A percentile compares a stretch with the other conserved stretches of the same genome.
Evolutionary conservation across 1,284 basidiomycete genomes (phyloP).

Genomic region (Pyrrhoderma noxium): DNA sequence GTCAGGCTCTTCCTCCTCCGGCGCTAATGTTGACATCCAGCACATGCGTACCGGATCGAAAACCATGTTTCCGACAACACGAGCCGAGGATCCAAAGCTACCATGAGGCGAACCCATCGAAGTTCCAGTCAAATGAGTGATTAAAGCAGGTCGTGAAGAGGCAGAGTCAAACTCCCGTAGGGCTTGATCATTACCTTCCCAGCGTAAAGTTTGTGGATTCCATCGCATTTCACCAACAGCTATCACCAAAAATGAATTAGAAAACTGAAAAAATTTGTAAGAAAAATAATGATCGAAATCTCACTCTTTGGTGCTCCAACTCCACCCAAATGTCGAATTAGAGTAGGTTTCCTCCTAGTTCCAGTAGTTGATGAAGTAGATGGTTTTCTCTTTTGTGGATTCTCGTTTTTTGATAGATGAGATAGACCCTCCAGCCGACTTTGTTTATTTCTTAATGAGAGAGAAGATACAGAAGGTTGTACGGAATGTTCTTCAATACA

Average conservation of each 20-base stretch:
- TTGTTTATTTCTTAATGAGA: conserved; percentile 25
- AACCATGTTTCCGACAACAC: conserved; percentile 94
- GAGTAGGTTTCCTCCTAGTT: conserved; percentile 67
- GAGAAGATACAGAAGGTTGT: conserved; percentile 31
- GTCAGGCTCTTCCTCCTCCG: conserved; percentile 90
- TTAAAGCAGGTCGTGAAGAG: conserved; percentile 90
- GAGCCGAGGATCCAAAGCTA: conserved; percentile 67
- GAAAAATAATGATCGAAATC: too few species aligned
- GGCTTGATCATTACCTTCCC: conserved; percentile 94
- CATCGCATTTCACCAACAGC: conserved; percentile 95
- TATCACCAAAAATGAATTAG: conserved; percentile 26
- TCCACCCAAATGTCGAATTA: conserved; percentile 81
- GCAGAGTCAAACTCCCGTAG: conserved; percentile 86
- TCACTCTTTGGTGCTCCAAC: conserved; percentile 68
- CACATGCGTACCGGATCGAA: conserved; percentile 93
- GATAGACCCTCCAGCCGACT: conserved; percentile 38
- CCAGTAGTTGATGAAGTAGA: conserved; percentile 26
- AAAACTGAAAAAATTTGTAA: conserved; percentile 6
- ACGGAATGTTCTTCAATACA: conserved; percentile 35
- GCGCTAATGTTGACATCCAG: conserved; percentile 79
- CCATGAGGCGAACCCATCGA: conserved; percentile 73
- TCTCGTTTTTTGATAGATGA: conserved; percentile 31
- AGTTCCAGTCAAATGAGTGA: conserved; percentile 82
- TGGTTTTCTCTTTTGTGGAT: conserved; percentile 51
- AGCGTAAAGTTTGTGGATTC: conserved; percentile 83